Evolutionary conservation across 1,139 yeast genomes (phyloP).

Genomic region (Yamadazyma triangularis): DNA sequence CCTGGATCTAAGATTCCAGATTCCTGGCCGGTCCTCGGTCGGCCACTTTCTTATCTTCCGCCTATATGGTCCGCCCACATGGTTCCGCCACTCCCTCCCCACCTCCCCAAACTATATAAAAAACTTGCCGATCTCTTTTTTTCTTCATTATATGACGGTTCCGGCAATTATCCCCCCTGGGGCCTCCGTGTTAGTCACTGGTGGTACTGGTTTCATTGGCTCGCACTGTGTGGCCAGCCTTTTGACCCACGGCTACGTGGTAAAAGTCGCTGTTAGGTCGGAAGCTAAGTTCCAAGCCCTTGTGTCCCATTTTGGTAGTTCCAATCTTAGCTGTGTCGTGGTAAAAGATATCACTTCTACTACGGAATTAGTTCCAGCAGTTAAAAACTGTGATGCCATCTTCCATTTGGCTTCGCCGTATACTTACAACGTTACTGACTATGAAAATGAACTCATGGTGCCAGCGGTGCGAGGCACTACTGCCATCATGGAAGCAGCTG

Average conservation of each 20-base stretch:
- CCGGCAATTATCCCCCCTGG: no score
- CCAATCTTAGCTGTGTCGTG: slow-evolving; percentile 43
- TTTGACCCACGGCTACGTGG: slow-evolving; percentile 39
- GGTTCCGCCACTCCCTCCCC: no score
- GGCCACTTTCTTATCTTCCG: no score
- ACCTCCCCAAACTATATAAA: no score
- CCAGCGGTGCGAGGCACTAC: slow-evolving; percentile 20
- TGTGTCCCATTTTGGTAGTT: slow-evolving; percentile 13
- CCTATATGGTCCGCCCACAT: no score
- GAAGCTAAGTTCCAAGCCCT: slow-evolving; percentile 43
- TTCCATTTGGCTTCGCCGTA: slow-evolving; percentile 43
- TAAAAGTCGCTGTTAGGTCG: slow-evolving; percentile 57
- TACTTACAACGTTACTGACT: slow-evolving; percentile 14
- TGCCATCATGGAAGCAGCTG: slow-evolving; percentile 18
- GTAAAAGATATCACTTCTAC: slow-evolving; percentile 43
- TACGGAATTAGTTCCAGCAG: slow-evolving; percentile 50
- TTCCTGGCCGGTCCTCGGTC: no score
- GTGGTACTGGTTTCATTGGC: slow-evolving; percentile 37
- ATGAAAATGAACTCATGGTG: slow-evolving; percentile 13
- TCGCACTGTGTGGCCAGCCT: slow-evolving; percentile 26
- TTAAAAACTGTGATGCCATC: slow-evolving; percentile 44
- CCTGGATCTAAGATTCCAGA: no score
- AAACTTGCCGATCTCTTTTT: no score
- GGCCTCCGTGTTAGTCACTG: slow-evolving; percentile 34
- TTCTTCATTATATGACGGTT: no score